Base-by-base conservation (phyloP, 192 early-diverging fungal species). In the Chytriomyces confervae region DNA sequence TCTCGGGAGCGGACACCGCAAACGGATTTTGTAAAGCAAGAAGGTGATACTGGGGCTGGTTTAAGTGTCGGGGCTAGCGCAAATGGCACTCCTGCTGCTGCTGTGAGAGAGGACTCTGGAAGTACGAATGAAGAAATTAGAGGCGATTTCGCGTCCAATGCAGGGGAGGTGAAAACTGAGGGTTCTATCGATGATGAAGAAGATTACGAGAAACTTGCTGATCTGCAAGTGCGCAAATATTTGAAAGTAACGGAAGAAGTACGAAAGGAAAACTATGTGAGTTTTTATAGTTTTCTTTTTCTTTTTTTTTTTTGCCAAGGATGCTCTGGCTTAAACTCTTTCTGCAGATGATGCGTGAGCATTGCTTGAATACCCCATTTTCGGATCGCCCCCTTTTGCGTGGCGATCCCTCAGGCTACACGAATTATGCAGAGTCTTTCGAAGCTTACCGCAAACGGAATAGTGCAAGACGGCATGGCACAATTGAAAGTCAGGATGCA, bases 221-320 rank as follows among this genome's bases (percentile, higher is more conserved):
- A 10, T 27, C 11, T 63, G 10, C 57, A 63, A 23, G 62, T 63
- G 7, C 18, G 24, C 3, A 47, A 43, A 46, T 74, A 45, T 74
- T 18, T 74, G 36, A 24, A 62, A 10, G 45, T 63, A 20, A 74
- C 72, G 27, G 60, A 61, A 44, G 61, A 61, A 23, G 20, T 46
- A 11, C n/a, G 72, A 63, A 74, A 63, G 72, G 13, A 63, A 16
- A 74, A 61, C 45, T 74, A 63, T 60, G 72, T 74, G 61, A 29
- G 72, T 61, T 8, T 27, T 27, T 7, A 65, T 61, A 3, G 50
- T 13, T 66, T 51, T 76, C 27, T 76, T 64, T 51, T 50, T 24
- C 45, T 11, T 5, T n/a, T 45, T 46, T 1, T 8, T 46, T 44
- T 9, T 68, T n/a, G n/a, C 4, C 36, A 36, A 36, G 36, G 36